Conservation (phyloP, 306 rosid genomes). For the Prunus armeniaca region DNA sequence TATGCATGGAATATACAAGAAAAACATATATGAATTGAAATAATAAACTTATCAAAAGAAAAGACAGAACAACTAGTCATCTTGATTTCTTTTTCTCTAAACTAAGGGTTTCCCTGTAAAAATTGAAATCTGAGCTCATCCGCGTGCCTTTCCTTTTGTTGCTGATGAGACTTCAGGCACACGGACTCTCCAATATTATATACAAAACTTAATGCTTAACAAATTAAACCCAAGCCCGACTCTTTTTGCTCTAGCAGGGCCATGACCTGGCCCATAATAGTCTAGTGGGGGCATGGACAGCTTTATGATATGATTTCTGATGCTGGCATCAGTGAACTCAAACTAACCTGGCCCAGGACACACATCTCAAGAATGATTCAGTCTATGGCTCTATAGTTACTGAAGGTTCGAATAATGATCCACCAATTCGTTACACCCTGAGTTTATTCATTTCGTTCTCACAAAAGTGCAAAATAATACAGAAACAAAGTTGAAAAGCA, state of each 20-base stretch:
- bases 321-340: neutral
- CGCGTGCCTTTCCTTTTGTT: neutral
- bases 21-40: neutral
- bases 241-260: neutral
- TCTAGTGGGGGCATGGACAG: neutral
- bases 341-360: too few species aligned
- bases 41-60: neutral
- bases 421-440: neutral
- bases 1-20: neutral
- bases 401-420: neutral
- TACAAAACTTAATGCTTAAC: neutral
- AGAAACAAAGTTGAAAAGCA: neutral
- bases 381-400: neutral
- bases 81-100: neutral
- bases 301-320: constrained; percentile 3
- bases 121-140: neutral
- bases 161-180: neutral
- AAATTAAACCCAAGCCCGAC: neutral
- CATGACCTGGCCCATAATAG: neutral
- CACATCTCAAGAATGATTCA: neutral
- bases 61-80: neutral
- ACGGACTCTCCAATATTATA: neutral
- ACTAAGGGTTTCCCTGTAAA: neutral
- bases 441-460: neutral
- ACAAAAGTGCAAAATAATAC: neutral